A percentile compares a stretch with the other conserved stretches of the same genome.
These are phyloP conservation scores for Yamadazyma laniorum DNA, from an alignment of 805 yeast species.

Conservation along the genomic window DNA sequence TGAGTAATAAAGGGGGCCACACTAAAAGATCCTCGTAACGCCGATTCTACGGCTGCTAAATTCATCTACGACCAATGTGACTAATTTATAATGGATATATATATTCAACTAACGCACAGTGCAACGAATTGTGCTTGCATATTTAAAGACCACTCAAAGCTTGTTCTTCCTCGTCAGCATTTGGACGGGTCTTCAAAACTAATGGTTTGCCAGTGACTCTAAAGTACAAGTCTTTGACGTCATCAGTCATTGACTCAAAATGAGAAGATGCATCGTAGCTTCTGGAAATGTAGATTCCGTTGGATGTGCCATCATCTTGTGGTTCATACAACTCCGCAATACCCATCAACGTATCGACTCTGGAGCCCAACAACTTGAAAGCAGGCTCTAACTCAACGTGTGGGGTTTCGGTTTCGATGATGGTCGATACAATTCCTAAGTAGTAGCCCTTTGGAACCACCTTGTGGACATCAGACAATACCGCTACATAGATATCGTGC, in stretches of 20 bases:
- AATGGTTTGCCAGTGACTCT: slow-evolving; percentile 91
- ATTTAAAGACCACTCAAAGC: slow-evolving; percentile 29
- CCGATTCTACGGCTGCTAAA: too few relatives aligned
- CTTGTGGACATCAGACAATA: slow-evolving; percentile 83
- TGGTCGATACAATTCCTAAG: slow-evolving; percentile 90
- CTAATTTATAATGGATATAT: too few relatives aligned
- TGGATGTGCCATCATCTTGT: slow-evolving; percentile 72
- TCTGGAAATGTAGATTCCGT: slow-evolving; percentile 77
- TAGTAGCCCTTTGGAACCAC: slow-evolving; percentile 87
- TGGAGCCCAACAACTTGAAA: slow-evolving; percentile 79
- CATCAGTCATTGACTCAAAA: slow-evolving; percentile 94
- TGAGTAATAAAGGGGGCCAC: too few relatives aligned
- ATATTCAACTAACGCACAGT: too few relatives aligned
- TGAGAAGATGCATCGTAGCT: slow-evolving; percentile 94
- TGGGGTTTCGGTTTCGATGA: slow-evolving; percentile 90
- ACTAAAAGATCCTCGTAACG: too few relatives aligned
- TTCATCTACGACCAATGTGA: too few relatives aligned
- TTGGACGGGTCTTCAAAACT: slow-evolving; percentile 73
- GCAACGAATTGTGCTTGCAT: too few relatives aligned
- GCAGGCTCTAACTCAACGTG: slow-evolving; percentile 93
- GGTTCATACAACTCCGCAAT: slow-evolving; percentile 91
- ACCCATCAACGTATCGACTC: slow-evolving; percentile 87
- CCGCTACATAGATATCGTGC: slow-evolving; percentile 92
- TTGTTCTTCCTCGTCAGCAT: slow-evolving; percentile 64
- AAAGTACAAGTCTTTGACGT: slow-evolving; percentile 89